Base-by-base conservation (phyloP, 306 rosid species). In the Malus sieversii region DNA sequence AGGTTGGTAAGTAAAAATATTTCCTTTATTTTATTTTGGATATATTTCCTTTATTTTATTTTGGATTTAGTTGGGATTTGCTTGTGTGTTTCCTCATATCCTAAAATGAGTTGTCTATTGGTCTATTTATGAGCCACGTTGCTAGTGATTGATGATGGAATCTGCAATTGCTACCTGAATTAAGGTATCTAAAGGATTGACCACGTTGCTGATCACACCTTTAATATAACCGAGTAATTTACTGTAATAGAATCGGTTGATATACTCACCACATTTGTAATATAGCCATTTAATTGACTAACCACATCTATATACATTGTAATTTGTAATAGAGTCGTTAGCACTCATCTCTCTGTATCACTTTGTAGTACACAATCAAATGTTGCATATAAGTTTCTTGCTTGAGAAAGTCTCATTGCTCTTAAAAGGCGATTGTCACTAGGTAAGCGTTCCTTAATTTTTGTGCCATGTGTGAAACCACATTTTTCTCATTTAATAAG, bases 41-140 rank as follows among this genome's bases (percentile, higher is more conserved):
- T 85, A 38, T 38, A 38, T 7, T 38, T 38, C 42, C 42, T 67
- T 68, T 19, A 48, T 35, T 59, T 32, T 38, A 42, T 45, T 32
- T 13, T 75, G 63, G 81, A 84, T 85, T 78, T 80, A 59, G 79
- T 77, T 67, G 73, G 64, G 59, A 72, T 57, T 72, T 78, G 64
- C 74, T 85, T 16, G 57, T 27, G 72, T 74, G 55, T 77, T 67
- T 70, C 33, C 86, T 77, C 76, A 64, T 61, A 59, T 65, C 78
- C 76, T 69, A 78, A 65, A 61, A 61, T 66, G 75, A 48, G 67
- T 38, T 33, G 35, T 76, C 29, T 15, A 81, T 70, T 77, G 48
- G 68, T 74, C 67, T 45, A 10, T 30, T 52, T 16, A 22, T 44
- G 53, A 9, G 79, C 70, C 89, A 80, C 89, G 89, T 88, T 84